Percentiles rank a stretch among this genome's conserved stretches.
phyloP scores from a whole-genome alignment of 2,329 filamentous ascomycete species.

The Plenodomus tracheiphilus region DNA sequence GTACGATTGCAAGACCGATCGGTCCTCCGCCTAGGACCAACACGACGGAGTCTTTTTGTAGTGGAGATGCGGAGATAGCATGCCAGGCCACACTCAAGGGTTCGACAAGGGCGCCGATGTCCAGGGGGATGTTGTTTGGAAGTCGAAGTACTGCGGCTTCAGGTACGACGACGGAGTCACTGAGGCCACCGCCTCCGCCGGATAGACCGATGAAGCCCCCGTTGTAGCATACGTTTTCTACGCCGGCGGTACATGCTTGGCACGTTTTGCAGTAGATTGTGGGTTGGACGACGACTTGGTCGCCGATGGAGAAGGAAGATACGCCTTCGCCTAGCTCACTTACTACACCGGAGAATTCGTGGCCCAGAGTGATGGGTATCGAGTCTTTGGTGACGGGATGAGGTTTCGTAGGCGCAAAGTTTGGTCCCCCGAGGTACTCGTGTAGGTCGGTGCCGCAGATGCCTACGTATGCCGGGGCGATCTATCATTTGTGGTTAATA shows the following conservation, averaged over 20 bases:
- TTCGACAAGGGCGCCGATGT: slow-evolving; percentile 63
- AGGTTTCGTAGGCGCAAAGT: slow-evolving; percentile 54
- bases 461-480: slow-evolving; percentile 54
- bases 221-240: slow-evolving; percentile 62
- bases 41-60: slow-evolving; percentile 53
- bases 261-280: slow-evolving; percentile 63
- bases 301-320: slow-evolving; percentile 54
- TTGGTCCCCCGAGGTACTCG: slow-evolving; percentile 56
- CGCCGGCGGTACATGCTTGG: slow-evolving; percentile 56
- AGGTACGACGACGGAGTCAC: slow-evolving; percentile 58
- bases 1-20: slow-evolving; percentile 63
- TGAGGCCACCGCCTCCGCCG: slow-evolving; percentile 60
- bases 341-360: slow-evolving; percentile 66
- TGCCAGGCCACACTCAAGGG: slow-evolving; percentile 69
- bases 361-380: slow-evolving; percentile 64
- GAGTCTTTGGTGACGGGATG: slow-evolving; percentile 62
- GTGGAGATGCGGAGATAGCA: slow-evolving; percentile 56
- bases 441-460: slow-evolving; percentile 59
- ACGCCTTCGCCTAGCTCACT: slow-evolving; percentile 60
- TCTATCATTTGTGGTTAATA: no score
- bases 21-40: slow-evolving; percentile 65
- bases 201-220: slow-evolving; percentile 58
- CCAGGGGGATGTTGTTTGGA: slow-evolving; percentile 56
- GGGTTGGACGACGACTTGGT: slow-evolving; percentile 63
- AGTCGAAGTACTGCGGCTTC: slow-evolving; percentile 54